Conservation (phyloP, 306 rosid genomes). For the Vigna radiata region DNA sequence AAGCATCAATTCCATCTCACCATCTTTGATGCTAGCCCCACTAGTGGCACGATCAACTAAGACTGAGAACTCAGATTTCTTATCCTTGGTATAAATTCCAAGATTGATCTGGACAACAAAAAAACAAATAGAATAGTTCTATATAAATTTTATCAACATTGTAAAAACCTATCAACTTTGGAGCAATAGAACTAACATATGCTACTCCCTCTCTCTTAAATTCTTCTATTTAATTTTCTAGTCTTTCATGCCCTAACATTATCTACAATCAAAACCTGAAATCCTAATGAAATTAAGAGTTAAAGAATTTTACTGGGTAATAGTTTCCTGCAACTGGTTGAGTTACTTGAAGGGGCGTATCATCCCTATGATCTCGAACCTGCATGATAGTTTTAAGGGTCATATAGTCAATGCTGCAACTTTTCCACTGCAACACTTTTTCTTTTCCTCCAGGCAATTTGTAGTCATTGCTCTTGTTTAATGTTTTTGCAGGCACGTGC, state of each 20-base stretch:
- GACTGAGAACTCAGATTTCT: constrained; percentile 78
- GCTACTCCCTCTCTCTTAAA: neutral
- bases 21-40: constrained; percentile 82
- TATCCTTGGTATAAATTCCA: too few species aligned
- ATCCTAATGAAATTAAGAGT: constrained; percentile 21
- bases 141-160: too few species aligned
- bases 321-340: constrained; percentile 94
- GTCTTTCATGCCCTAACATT: neutral
- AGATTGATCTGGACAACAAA: too few species aligned
- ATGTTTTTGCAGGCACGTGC: too few species aligned
- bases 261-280: neutral
- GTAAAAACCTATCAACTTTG: neutral
- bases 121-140: too few species aligned
- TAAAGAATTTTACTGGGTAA: constrained; percentile 71
- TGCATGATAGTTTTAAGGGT: constrained; percentile 46
- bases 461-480: constrained; percentile 2
- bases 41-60: constrained; percentile 92
- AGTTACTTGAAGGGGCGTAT: constrained; percentile 80
- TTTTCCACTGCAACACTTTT: neutral
- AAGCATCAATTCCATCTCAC: constrained; percentile 88
- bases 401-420: constrained; percentile 25
- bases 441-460: neutral
- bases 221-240: neutral
- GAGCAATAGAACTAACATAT: neutral
- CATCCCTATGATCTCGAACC: constrained; percentile 80